Evolutionary conservation across 441 rosid species (phyloP), one percentile per base, ranked within the genome.

Genomic region (Populus hybrid): DNA sequence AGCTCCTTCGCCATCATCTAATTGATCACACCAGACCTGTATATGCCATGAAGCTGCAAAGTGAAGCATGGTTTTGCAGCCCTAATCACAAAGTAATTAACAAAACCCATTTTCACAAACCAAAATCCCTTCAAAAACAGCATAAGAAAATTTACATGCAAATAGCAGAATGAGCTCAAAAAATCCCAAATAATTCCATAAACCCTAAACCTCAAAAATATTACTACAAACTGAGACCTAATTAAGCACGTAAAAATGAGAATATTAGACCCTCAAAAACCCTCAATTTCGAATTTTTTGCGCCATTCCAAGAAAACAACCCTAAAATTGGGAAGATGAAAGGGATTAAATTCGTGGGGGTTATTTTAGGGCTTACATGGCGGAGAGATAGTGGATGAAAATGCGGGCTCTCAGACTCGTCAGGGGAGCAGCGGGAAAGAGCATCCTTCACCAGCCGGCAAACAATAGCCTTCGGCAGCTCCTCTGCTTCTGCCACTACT

Each of bases 381-480:
- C 90, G 74, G 97, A 95, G 80, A 95, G 95, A 80, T 91, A 92
- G 83, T 95, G 99, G 77, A 95, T 93, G 90, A 95, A 95, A 82
- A 95, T 93, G 78, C 96, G 89, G 4, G 97, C 98, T 83, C 93
- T 90, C 98, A 74, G 82, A 83, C 71, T 87, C 92, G 23, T 87
- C 92, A 20, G 88, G 86, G 71, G 95, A 95, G 80, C 93, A 90
- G 36, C 86, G 86, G 53, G 91, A 84, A 2, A 95, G 90, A 92
- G 92, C 90, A 38, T 90, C 95, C 84, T 94, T 95, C 87, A 94
- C 98, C 73, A 94, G 88, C 42, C 99, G 92, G 67, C 93, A 93
- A 75, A 94, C 97, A 10, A 94, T 90, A 53, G 98, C 90, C 79
- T 85, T 85, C 40, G 94, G 97, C 76, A 95, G 89, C 93, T 91